Conservation (phyloP, 768 basidiomycete species). For the Daedaleopsis nitida region DNA sequence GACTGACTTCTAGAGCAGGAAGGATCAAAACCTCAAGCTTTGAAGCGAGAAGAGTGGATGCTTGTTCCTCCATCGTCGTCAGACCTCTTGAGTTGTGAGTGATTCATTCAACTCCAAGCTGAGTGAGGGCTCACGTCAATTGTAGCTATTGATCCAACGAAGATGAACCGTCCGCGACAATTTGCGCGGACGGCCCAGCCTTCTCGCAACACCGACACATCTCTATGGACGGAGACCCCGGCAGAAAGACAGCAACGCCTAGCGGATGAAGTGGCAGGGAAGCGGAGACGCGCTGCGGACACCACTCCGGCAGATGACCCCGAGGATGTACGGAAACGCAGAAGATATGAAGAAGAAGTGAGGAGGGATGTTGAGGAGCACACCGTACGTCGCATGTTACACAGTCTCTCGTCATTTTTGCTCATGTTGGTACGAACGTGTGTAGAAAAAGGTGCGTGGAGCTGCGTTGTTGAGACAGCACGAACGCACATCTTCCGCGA, state of each 20-base stretch:
- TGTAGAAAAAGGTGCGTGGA: slow-evolving; percentile 32
- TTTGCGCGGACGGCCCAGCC: slow-evolving; percentile 62
- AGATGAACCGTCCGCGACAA: slow-evolving; percentile 70
- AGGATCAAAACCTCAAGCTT: slow-evolving; percentile 73
- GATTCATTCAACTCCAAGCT: background rate
- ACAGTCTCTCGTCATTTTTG: background rate
- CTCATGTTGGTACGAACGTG: background rate
- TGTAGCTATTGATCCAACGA: slow-evolving; percentile 84
- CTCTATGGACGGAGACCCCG: slow-evolving; percentile 97
- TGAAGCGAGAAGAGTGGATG: slow-evolving; percentile 97
- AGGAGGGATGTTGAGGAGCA: slow-evolving; percentile 76
- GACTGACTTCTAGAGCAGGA: slow-evolving; percentile 45
- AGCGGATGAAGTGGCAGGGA: slow-evolving; percentile 94
- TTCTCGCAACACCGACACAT: slow-evolving; percentile 50
- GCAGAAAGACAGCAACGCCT: slow-evolving; percentile 88
- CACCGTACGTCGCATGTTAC: slow-evolving; percentile 51
- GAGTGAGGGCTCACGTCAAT: background rate
- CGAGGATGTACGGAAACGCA: slow-evolving; percentile 53
- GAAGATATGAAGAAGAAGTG: slow-evolving; percentile 69
- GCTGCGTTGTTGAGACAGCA: slow-evolving; percentile 35
- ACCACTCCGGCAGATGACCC: slow-evolving; percentile 44
- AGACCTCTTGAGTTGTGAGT: slow-evolving; percentile 76
- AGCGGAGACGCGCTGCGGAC: slow-evolving; percentile 73
- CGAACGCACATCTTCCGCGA: slow-evolving; percentile 46
- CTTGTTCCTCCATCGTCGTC: slow-evolving; percentile 86